Conservation (phyloP, 1,284 basidiomycete genomes). For the Trichosporon sp. region DNA sequence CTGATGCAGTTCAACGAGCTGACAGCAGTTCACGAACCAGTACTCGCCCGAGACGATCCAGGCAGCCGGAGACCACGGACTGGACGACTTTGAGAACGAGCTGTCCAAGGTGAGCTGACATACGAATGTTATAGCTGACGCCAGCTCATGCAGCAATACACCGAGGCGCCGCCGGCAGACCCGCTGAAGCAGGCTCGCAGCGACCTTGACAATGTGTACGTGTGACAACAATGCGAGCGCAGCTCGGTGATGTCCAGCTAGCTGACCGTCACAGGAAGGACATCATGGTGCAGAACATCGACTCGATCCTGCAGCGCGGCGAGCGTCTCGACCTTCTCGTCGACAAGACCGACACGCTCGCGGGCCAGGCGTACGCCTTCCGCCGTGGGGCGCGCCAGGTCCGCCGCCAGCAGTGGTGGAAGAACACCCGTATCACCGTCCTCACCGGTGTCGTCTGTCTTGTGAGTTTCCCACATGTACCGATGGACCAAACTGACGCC, state of each 20-base stretch:
- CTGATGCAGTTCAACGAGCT: neutral
- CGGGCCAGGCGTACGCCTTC: constrained; percentile 93
- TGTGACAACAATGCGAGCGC: constrained; percentile 10
- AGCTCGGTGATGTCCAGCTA: neutral
- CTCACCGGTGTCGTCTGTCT: constrained; percentile 67
- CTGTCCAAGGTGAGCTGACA: constrained; percentile 41
- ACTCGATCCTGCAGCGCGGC: constrained; percentile 80
- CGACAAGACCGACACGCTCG: constrained; percentile 95
- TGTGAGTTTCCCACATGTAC: too few species aligned
- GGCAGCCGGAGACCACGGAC: constrained; percentile 48
- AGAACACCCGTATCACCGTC: constrained; percentile 69
- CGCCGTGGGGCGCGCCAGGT: constrained; percentile 79
- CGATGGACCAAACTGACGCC: constrained; percentile 8
- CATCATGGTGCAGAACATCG: constrained; percentile 96
- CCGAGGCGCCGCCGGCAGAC: constrained; percentile 82
- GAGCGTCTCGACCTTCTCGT: constrained; percentile 94
- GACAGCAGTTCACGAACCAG: constrained; percentile 56
- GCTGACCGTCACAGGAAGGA: constrained; percentile 57
- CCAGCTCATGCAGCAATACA: constrained; percentile 76
- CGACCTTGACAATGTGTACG: constrained; percentile 80
- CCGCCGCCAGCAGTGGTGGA: constrained; percentile 95
- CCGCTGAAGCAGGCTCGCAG: constrained; percentile 82
- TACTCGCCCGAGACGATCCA: constrained; percentile 47
- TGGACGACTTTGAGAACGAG: constrained; percentile 48
- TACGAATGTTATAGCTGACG: neutral